A percentile compares a stretch with the other conserved stretches of the same genome.
Evolutionary conservation across 208 protist genomes (phyloP).

Genomic region (Acanthamoeba lenticulata): DNA sequence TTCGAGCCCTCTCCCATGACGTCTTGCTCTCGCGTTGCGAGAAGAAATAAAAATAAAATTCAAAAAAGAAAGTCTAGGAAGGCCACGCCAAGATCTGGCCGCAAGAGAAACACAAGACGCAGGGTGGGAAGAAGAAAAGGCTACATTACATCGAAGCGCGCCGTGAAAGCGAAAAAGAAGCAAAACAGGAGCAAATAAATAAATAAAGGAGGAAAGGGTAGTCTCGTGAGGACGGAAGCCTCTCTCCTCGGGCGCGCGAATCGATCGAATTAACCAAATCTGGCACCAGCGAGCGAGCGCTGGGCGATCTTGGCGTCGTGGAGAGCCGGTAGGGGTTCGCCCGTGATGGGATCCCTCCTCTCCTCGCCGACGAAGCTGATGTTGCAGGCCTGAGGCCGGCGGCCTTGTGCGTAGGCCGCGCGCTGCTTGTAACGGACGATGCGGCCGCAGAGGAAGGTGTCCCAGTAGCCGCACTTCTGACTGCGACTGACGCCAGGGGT

Average conservation of each 20-base stretch:
- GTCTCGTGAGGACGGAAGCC: too few relatives aligned
- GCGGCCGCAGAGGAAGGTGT: slow-evolving; percentile 69
- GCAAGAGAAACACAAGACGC: background rate
- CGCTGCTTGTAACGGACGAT: slow-evolving; percentile 71
- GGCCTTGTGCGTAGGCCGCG: slow-evolving; percentile 60
- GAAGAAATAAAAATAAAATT: too few relatives aligned
- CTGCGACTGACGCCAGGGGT: slow-evolving; percentile 66
- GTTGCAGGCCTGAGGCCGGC: slow-evolving; percentile 63
- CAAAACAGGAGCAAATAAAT: background rate
- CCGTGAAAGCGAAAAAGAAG: background rate
- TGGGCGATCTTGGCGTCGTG: slow-evolving; percentile 60
- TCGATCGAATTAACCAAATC: background rate
- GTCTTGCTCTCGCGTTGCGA: too few relatives aligned
- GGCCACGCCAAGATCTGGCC: too few relatives aligned
- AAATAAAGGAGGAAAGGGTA: background rate
- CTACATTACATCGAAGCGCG: slow-evolving; percentile 40
- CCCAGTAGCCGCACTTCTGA: slow-evolving; percentile 70
- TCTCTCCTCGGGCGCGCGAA: background rate
- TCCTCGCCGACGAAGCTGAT: slow-evolving; percentile 67
- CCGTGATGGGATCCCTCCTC: slow-evolving; percentile 58
- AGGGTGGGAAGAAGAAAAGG: background rate
- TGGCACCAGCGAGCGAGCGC: slow-evolving; percentile 17
- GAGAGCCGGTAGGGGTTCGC: slow-evolving; percentile 23
- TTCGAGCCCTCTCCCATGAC: too few relatives aligned
- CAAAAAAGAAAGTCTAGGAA: too few relatives aligned